Evolutionary conservation across 2,329 filamentous ascomycete species (phyloP).

Genomic region (Fusarium compactum): DNA sequence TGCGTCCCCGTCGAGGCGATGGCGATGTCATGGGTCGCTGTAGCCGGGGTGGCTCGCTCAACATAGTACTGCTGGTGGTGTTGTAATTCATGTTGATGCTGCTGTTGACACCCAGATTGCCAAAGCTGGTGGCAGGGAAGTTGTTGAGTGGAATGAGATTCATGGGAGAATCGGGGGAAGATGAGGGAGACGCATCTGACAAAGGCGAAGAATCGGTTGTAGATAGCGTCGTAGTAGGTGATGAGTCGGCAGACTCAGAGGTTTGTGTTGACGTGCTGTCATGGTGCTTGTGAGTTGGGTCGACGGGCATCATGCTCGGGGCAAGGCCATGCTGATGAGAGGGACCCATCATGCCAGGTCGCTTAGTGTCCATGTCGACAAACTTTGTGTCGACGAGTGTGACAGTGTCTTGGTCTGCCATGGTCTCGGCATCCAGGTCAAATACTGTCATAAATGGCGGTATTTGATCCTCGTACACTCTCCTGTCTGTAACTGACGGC

Average conservation of each 20-base stretch:
- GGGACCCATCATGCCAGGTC: conserved; percentile 54
- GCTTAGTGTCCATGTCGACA: conserved; percentile 60
- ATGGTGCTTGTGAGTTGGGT: conserved; percentile 74
- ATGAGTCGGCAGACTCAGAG: conserved; percentile 91
- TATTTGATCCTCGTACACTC: conserved; percentile 76
- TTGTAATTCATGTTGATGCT: conserved; percentile 13
- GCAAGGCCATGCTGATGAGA: conserved; percentile 54
- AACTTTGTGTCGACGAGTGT: conserved; percentile 67
- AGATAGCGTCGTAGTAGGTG: conserved; percentile 92
- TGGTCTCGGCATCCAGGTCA: conserved; percentile 70
- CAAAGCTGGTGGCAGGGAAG: conserved; percentile 72
- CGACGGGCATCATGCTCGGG: conserved; percentile 57
- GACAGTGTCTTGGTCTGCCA: conserved; percentile 65
- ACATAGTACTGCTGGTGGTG: conserved; percentile 41
- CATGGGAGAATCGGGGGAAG: conserved; percentile 90
- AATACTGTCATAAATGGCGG: conserved; percentile 83
- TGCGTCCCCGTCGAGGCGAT: conserved; percentile 78
- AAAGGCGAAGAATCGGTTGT: conserved; percentile 92
- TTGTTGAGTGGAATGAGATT: conserved; percentile 78
- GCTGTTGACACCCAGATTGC: conserved; percentile 50
- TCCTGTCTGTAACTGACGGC: conserved; percentile 71
- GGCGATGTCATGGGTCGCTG: conserved; percentile 75
- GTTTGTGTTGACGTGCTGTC: conserved; percentile 82
- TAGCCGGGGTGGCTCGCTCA: conserved; percentile 58
- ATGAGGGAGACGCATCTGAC: conserved; percentile 90